Evolutionary conservation across 768 basidiomycete genomes (phyloP), one percentile per base, ranked within the genome.

Genomic region (Roridomyces roridus): DNA sequence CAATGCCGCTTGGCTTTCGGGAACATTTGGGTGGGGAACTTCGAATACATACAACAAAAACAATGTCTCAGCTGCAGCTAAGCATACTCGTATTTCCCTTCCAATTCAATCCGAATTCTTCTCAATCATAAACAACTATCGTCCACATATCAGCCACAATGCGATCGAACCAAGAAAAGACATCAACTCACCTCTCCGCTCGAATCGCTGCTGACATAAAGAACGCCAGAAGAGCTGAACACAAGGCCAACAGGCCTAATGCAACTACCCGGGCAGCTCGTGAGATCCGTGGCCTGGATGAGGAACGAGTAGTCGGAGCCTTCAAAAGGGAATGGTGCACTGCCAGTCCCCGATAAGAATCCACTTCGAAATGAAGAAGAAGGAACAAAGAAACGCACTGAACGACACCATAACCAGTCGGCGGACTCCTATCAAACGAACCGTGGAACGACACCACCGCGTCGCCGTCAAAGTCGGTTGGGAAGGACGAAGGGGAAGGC

Each of bases 381-480:
- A n/a, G n/a, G n/a, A n/a, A n/a, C n/a, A n/a, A 39, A 42, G 20
- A 9, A 20, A 46, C 44, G 4, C 21, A 79, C 78, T 65, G 67
- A 25, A 80, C 72, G 25, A 80, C 74, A 18, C 75, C 76, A 52
- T 80, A 80, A 3, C 79, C 79, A 5, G 79, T 79, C 7, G 78
- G 79, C 24, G 77, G 77, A 9, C 40, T 59, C 8, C 78, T 65
- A 41, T 79, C 51, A 47, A 76, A 77, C 5, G 77, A 78, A 3
- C 80, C 80, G 46, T 75, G 78, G 70, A 80, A 79, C 1, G 77
- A 76, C n/a, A 79, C 75, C 59, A 79, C 76, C 2, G 77, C 74
- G 49, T 78, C 71, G 2, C 70, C 70, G 23, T 48, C 51, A 44
- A 70, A 70, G 9, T 60, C 52, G 7, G 46, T 50, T 2, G 77